Percentiles rank a stretch among this genome's conserved stretches.
phyloP scores from a whole-genome alignment of 2,329 filamentous ascomycete genomes.

The Simplicillium sp. region DNA sequence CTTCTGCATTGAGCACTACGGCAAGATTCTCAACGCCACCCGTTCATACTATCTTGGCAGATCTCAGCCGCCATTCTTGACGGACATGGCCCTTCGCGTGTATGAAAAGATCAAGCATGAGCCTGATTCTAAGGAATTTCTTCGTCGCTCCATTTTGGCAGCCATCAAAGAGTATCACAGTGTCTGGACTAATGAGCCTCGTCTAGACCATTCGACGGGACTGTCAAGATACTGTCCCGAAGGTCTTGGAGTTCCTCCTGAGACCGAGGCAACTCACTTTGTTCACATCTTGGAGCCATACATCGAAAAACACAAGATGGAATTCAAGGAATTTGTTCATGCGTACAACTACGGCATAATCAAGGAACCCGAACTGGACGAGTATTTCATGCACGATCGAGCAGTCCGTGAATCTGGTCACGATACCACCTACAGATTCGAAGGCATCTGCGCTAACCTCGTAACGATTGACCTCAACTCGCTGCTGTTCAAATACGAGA shows the following conservation, averaged over 20 bases:
- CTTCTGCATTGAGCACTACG: constrained; percentile 97
- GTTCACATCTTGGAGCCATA: constrained; percentile 75
- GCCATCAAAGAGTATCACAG: constrained; percentile 96
- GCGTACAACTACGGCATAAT: constrained; percentile 78
- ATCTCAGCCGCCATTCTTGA: constrained; percentile 93
- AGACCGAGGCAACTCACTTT: constrained; percentile 84
- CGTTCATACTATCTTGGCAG: constrained; percentile 90
- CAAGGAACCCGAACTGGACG: constrained; percentile 77
- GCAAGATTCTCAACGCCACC: constrained; percentile 96
- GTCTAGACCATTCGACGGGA: constrained; percentile 67
- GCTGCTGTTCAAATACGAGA: constrained; percentile 92
- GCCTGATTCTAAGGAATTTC: constrained; percentile 69
- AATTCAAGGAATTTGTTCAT: constrained; percentile 73
- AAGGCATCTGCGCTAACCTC: constrained; percentile 76
- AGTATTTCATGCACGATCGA: constrained; percentile 93
- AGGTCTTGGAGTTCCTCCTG: constrained; percentile 77
- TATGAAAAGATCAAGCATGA: constrained; percentile 91
- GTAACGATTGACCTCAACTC: constrained; percentile 95
- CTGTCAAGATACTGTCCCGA: constrained; percentile 79
- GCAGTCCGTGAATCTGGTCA: constrained; percentile 94
- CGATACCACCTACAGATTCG: constrained; percentile 89
- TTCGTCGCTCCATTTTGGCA: constrained; percentile 70
- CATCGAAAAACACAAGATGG: constrained; percentile 73
- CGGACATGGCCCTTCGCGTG: constrained; percentile 90
- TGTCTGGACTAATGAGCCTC: constrained; percentile 74